Conservation (phyloP, 2,329 filamentous ascomycete species). For the Beauveria sp. region DNA sequence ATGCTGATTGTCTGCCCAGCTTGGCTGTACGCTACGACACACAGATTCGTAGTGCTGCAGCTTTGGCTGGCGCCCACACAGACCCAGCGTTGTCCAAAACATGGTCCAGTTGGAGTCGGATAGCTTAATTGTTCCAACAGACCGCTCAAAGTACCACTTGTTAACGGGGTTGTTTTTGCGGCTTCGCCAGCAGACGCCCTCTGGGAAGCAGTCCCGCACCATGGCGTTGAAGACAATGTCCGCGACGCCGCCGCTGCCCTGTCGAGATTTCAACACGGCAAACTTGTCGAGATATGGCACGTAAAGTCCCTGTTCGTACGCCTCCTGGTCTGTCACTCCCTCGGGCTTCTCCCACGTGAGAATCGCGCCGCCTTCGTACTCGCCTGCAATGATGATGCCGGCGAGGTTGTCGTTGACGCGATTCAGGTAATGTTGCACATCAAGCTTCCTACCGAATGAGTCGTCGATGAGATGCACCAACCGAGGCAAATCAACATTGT, state of each 20-base stretch:
- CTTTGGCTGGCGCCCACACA: constrained; percentile 45
- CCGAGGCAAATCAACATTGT: constrained; percentile 72
- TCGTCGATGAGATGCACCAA: constrained; percentile 87
- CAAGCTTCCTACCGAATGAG: constrained; percentile 78
- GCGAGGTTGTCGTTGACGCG: constrained; percentile 78
- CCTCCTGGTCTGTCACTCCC: constrained; percentile 47
- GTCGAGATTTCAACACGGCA: constrained; percentile 78
- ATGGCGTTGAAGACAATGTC: constrained; percentile 96
- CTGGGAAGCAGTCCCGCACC: constrained; percentile 80
- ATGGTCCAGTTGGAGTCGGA: constrained; percentile 85
- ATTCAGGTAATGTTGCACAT: constrained; percentile 72
- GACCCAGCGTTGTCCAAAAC: constrained; percentile 86
- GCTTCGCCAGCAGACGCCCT: constrained; percentile 88
- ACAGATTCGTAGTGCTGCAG: constrained; percentile 67
- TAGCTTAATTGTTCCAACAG: constrained; percentile 74
- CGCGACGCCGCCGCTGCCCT: constrained; percentile 86
- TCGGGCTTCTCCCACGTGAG: constrained; percentile 85
- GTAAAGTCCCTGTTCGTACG: constrained; percentile 50
- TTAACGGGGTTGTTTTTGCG: constrained; percentile 91
- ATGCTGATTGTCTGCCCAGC: constrained; percentile 53
- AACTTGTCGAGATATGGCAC: constrained; percentile 98
- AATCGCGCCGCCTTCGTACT: constrained; percentile 93
- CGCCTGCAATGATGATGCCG: constrained; percentile 87
- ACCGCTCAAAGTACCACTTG: constrained; percentile 98
- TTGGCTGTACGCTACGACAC: constrained; percentile 57